phyloP scores from a whole-genome alignment of 2,329 filamentous ascomycete genomes.

The Davidsoniella neocaledoniae region DNA sequence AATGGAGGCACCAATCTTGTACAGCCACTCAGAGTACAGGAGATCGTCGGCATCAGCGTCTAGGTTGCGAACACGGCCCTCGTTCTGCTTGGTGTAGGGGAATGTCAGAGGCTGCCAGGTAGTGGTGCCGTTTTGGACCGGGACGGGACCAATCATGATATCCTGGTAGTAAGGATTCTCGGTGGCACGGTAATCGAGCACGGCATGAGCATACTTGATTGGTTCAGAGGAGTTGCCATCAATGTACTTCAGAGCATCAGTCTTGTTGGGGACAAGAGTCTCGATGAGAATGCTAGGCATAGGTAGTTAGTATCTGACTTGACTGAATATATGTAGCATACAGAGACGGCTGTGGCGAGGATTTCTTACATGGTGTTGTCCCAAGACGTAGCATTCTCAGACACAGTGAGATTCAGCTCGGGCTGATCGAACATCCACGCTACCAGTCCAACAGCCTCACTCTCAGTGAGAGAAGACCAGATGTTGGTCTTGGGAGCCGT shows the following conservation, averaged over 20 bases:
- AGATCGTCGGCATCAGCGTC: conserved; percentile 20
- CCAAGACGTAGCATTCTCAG: conserved; percentile 21
- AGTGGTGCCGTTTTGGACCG: conserved; percentile 22
- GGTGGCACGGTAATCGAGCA: conserved; percentile 28
- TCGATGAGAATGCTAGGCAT: conserved; percentile 20
- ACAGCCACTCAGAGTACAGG: conserved; percentile 17
- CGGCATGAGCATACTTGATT: conserved; percentile 27
- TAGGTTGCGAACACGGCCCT: conserved; percentile 21
- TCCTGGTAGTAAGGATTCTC: conserved; percentile 27
- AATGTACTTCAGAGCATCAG: conserved; percentile 27
- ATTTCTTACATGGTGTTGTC: conserved; percentile 24
- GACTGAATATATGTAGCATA: not conserved
- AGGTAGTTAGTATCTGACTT: not conserved
- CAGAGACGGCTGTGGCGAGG: not conserved
- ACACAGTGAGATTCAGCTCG: conserved; percentile 28
- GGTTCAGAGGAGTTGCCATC: conserved; percentile 21
- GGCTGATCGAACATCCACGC: conserved; percentile 27
- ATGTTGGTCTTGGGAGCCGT: conserved; percentile 25
- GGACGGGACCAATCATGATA: conserved; percentile 33
- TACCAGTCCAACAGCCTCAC: conserved; percentile 26
- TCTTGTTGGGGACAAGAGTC: conserved; percentile 31
- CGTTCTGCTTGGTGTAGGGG: conserved; percentile 26
- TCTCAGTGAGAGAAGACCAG: conserved; percentile 24
- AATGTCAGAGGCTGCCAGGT: conserved; percentile 24
- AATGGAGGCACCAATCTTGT: conserved; percentile 21